Conservation (phyloP, 176 grass and related monocot species). For the Raddia distichophylla region DNA sequence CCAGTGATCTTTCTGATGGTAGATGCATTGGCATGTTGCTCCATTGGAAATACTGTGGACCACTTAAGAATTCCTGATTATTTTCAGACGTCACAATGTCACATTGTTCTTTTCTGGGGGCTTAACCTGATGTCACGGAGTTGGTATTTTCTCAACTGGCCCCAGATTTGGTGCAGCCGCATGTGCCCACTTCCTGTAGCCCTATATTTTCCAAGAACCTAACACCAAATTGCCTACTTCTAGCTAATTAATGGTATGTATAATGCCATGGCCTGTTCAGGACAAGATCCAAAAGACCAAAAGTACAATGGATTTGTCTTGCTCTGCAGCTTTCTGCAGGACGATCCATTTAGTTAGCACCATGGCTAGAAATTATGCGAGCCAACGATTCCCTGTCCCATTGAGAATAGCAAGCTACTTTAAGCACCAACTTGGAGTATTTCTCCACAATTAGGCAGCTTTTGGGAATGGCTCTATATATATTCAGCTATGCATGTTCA, state of each 20-base stretch:
- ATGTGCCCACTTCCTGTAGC: slow-evolving; percentile 20
- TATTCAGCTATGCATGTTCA: slow-evolving; percentile 8
- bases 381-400: slow-evolving; percentile 29
- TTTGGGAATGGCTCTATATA: background rate
- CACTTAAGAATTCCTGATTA: slow-evolving; percentile 12
- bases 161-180: slow-evolving; percentile 4
- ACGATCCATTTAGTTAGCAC: slow-evolving; percentile 10
- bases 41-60: slow-evolving; percentile 34
- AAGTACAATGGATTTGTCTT: slow-evolving; percentile 41
- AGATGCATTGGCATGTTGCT: slow-evolving; percentile 35
- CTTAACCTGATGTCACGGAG: slow-evolving; percentile 28
- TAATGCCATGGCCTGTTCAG: slow-evolving; percentile 33
- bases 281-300: slow-evolving; percentile 60
- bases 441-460: slow-evolving; percentile 29
- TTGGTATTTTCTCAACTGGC: background rate
- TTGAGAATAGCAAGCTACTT: background rate
- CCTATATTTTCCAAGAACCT: slow-evolving; percentile 7
- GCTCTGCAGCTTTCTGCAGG: slow-evolving; percentile 35
- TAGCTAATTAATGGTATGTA: slow-evolving; percentile 32
- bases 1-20: slow-evolving; percentile 26
- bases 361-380: background rate
- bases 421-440: slow-evolving; percentile 1
- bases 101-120: background rate
- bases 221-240: slow-evolving; percentile 1
- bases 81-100: slow-evolving; percentile 19